Evolutionary conservation across 768 basidiomycete genomes (phyloP).

Genomic region (Psilocybe tampanensis): DNA sequence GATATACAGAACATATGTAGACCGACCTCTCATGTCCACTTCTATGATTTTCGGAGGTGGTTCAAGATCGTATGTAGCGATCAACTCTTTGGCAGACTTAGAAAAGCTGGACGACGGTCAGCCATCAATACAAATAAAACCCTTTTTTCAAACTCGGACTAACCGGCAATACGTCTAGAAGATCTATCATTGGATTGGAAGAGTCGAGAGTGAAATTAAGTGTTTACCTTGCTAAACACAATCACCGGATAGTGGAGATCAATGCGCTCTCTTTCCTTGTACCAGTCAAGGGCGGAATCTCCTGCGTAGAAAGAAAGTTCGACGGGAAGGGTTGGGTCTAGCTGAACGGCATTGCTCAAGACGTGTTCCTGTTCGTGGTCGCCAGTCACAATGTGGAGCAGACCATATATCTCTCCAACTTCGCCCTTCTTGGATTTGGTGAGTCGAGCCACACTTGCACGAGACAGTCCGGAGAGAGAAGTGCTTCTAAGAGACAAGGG

Average conservation of each 20-base stretch:
- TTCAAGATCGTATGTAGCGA: constrained; percentile 58
- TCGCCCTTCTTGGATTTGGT: constrained; percentile 30
- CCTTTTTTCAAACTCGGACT: constrained; percentile 25
- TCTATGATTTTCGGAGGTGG: constrained; percentile 74
- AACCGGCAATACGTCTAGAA: constrained; percentile 75
- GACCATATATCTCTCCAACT: constrained; percentile 68
- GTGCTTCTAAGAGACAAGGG: constrained; percentile 36
- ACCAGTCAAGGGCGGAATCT: constrained; percentile 46
- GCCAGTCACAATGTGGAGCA: constrained; percentile 66
- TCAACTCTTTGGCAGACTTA: constrained; percentile 58
- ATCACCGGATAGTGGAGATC: constrained; percentile 61
- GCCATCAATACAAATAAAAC: neutral
- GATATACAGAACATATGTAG: neutral
- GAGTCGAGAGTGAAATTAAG: neutral
- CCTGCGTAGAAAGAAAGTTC: constrained; percentile 58
- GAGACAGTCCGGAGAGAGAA: constrained; percentile 34
- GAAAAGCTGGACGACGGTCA: constrained; percentile 51
- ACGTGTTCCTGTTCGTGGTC: constrained; percentile 42
- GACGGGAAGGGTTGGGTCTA: constrained; percentile 52
- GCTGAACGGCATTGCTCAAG: constrained; percentile 37
- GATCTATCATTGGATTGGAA: neutral
- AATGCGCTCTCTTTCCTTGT: constrained; percentile 40
- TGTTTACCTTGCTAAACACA: constrained; percentile 78
- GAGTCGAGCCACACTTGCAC: constrained; percentile 41
- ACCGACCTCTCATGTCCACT: constrained; percentile 69